Evolutionary conservation across 176 grass and related monocot genomes (phyloP), one percentile per base, ranked within the genome.

Genomic region (Chrysopogon serrulatus): DNA sequence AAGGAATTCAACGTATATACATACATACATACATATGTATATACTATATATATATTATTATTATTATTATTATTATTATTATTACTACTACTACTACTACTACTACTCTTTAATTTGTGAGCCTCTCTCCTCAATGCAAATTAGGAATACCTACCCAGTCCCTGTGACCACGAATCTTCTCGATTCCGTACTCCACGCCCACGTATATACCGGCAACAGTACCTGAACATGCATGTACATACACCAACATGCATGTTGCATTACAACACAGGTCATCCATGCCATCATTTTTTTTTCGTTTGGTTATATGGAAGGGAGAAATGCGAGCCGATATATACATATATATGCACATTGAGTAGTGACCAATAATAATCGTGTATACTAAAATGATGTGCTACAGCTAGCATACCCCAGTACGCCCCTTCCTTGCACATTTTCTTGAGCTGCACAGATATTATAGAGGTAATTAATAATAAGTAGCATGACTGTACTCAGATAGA

Each of bases 401-500:
- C 0, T 3, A 34, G 1, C 63, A 66, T 86, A 94, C 88, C 88
- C 88, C 88, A 94, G 27, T 81, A 83, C 21, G 83, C 83, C 60
- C 92, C 88, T 91, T 94, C 92, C 77, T 88, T 94, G 81, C 88
- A 88, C 75, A 94, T 94, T 79, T 88, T 94, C 86, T 89, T 91
- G 24, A 89, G 68, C 92, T 91, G 83, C 40, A 82, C 18, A 8
- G 0, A 19, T 6, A 7, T 19, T 19, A 19, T 18, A 49, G 19
- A 23, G 48, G 48, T 51, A 51, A 51, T 51, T 49, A 18, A 49
- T n/a, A n/a, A n/a, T n/a, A n/a, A n/a, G n/a, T n/a, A n/a, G n/a
- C n/a, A n/a, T n/a, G n/a, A n/a, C n/a, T n/a, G n/a, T n/a, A n/a
- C n/a, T n/a, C n/a, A n/a, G n/a, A n/a, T n/a, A n/a, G n/a, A n/a